Conservation (phyloP, 225 moss, liverwort and hornwort species). For the Marchantia paleacea region DNA sequence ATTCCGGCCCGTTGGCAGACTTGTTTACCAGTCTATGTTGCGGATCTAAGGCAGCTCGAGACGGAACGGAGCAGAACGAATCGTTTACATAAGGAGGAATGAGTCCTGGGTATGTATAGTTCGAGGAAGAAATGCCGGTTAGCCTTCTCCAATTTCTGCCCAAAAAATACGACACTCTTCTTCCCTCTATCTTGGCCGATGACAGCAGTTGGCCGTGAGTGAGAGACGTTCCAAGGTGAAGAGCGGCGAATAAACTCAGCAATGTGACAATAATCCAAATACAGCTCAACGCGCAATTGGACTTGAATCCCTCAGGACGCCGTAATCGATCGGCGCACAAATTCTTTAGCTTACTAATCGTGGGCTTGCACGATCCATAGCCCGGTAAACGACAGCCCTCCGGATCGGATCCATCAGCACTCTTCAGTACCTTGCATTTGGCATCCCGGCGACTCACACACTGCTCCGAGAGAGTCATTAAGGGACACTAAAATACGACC, state of each 20-base stretch:
- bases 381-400: background rate
- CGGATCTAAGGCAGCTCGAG: background rate
- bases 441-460: slow-evolving; percentile 11
- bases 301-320: background rate
- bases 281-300: background rate
- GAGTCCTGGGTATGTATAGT: slow-evolving; percentile 12
- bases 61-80: background rate
- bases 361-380: background rate
- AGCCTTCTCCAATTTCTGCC: slow-evolving; percentile 12
- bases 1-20: slow-evolving; percentile 9
- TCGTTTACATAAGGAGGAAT: slow-evolving; percentile 7
- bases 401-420: background rate
- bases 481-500: background rate
- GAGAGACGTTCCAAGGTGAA: slow-evolving; percentile 3
- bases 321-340: background rate
- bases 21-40: background rate
- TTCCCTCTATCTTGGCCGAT: background rate
- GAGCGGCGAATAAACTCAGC: background rate
- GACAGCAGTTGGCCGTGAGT: background rate
- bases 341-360: background rate
- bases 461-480: slow-evolving; percentile 12
- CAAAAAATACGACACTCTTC: slow-evolving; percentile 17
- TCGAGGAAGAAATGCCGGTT: slow-evolving; percentile 8
- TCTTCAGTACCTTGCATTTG: background rate
- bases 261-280: background rate